Evolutionary conservation across 2,329 filamentous ascomycete species (phyloP), one percentile per base, ranked within the genome.

Genomic region (Fusarium dimerum): DNA sequence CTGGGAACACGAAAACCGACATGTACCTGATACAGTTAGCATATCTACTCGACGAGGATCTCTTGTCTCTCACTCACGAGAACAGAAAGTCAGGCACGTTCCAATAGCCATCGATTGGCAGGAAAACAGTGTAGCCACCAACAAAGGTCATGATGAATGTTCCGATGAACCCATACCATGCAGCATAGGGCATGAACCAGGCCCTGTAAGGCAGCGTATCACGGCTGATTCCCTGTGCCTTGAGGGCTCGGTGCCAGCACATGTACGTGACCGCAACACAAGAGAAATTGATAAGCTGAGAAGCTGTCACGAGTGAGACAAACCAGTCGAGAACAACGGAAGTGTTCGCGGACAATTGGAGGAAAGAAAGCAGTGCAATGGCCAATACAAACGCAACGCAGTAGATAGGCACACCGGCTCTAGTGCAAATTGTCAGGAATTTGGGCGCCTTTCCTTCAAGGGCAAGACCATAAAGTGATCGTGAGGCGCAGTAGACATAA

Each of bases 101-200:
- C 89, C 88, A 93, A 5, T 79, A 78, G 1, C 80, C 76, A 0
- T 71, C 65, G 1, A 71, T 17, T 0, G 87, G 85, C 43, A 92
- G 68, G 63, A 93, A 94, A 1, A 92, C 87, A 0, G 85, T 80
- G 57, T 92, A 93, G 0, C 89, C 89, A 9, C 87, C 84, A 2
- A 92, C 84, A 60, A 92, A 84, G 0, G 85, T 81, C 85, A 93
- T 92, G 57, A 88, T 69, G 45, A 82, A 81, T 1, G 85, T 88
- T 26, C 81, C 83, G 0, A 75, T 67, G 6, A 90, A 71, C 0
- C 83, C 85, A 45, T 86, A 84, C 66, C 82, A 92, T 1, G 89
- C 88, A 0, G 83, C 78, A 61, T 85, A 92, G 3, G 90, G 90
- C 73, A 92, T 88, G 41, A 82, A 78, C 56, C 78, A 78, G 1